Evolutionary conservation across 2,329 filamentous ascomycete genomes (phyloP), one percentile per base, ranked within the genome.

Genomic region (Rhynchosporium secalis): DNA sequence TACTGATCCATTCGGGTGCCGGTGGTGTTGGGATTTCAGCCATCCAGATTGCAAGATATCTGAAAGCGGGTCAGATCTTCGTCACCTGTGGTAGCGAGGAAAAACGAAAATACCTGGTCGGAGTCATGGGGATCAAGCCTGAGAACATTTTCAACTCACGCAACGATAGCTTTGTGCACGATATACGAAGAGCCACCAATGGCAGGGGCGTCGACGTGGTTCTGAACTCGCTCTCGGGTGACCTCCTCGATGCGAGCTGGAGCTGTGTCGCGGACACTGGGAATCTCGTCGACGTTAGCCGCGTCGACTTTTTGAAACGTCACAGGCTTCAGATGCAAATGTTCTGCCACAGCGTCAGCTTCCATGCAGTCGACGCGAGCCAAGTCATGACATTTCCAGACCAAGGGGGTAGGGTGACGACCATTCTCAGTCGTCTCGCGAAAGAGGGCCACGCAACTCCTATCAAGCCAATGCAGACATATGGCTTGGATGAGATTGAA

Each of bases 201-300:
- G 54, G 54, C 2, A 15, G 26, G 4, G 54, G 54, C 10, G 46
- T 54, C 13, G 56, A 82, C 76, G 0, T 73, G 1, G 63, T 73
- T 20, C 38, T 74, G 9, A 73, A 73, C 56, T 72, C 70, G 7
- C 38, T 66, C 0, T 43, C 64, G 4, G 72, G 72, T 5, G 70
- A 74, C 8, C 29, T 70, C 1, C 64, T 74, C 0, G 66, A 70
- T 46, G 65, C 70, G 12, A 66, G 72, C 1, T 77, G 72, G 73
- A 54, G 69, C 3, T 74, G 72, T 51, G 38, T 77, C 1, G 73
- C 76, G 1, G 60, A 63, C 0, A 73, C 73, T 49, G 77, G 77
- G 0, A 68, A 70, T 0, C 63, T 69, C 48, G 56, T 69, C 12
- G 68, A 70, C 28, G 62, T 70, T 33, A 64, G 67, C 6, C 68